A percentile compares a stretch with the other conserved stretches of the same genome.
phyloP scores from a whole-genome alignment of 1,139 yeast species.

The Kurtzmaniella quercitrusa region DNA sequence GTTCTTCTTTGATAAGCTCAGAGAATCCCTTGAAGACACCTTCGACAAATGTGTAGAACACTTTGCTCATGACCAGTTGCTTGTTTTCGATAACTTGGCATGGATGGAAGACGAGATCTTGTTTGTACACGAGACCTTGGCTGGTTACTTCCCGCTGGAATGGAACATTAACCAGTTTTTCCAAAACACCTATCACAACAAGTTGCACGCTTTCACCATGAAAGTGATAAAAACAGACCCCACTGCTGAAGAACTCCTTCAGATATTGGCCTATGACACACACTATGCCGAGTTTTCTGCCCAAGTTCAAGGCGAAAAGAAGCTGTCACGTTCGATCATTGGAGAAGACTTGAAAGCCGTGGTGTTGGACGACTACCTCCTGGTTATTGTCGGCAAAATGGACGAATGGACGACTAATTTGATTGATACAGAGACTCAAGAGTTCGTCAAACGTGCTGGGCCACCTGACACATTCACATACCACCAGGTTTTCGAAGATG shows the following conservation, averaged over 20 bases:
- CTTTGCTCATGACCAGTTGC: conserved; percentile 49
- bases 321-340: conserved; percentile 40
- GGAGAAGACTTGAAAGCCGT: conserved; percentile 67
- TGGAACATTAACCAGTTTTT: conserved; percentile 72
- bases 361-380: conserved; percentile 67
- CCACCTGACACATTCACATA: conserved; percentile 63
- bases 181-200: conserved; percentile 64
- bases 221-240: conserved; percentile 69
- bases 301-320: conserved; percentile 28
- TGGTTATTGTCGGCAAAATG: conserved; percentile 65
- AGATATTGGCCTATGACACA: conserved; percentile 70
- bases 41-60: conserved; percentile 64
- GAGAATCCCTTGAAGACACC: conserved; percentile 58
- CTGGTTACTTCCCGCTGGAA: conserved; percentile 55
- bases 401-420: conserved; percentile 77
- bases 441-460: conserved; percentile 55
- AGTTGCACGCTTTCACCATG: conserved; percentile 59
- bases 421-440: conserved; percentile 56
- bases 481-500: conserved; percentile 39
- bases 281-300: conserved; percentile 46
- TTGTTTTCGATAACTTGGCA: conserved; percentile 64
- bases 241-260: conserved; percentile 58
- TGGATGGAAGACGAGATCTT: conserved; percentile 84
- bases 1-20: conserved; percentile 59
- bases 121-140: conserved; percentile 56